Evolutionary conservation across 495 filamentous ascomycete species (phyloP).

Genomic region (Penicillium coprophilum): DNA sequence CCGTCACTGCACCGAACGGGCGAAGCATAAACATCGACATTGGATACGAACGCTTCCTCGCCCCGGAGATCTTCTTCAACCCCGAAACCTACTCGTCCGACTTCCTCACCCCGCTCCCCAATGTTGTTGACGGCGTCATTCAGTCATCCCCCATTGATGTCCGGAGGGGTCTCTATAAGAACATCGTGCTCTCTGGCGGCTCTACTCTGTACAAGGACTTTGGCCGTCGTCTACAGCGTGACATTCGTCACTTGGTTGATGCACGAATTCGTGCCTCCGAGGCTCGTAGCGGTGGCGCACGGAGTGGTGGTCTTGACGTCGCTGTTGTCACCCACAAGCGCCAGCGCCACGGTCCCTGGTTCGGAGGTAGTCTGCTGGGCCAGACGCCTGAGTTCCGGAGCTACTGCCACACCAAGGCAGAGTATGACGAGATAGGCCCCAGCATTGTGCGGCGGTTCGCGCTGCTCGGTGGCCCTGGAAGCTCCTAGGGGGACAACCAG

Average conservation of each 20-base stretch:
- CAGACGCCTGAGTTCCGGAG: slow-evolving; percentile 99
- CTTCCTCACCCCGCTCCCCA: slow-evolving; percentile 92
- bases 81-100: slow-evolving; percentile 98
- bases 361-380: slow-evolving; percentile 91
- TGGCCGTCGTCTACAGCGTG: slow-evolving; percentile 88
- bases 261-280: slow-evolving; percentile 87
- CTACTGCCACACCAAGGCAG: slow-evolving; percentile 98
- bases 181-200: slow-evolving; percentile 95
- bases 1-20: slow-evolving; percentile 82
- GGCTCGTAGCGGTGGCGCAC: slow-evolving; percentile 79
- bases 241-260: slow-evolving; percentile 94
- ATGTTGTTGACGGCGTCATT: slow-evolving; percentile 92
- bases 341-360: slow-evolving; percentile 97
- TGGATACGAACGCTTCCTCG: slow-evolving; percentile 96
- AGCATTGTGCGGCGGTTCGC: slow-evolving; percentile 96
- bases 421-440: slow-evolving; percentile 92
- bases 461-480: slow-evolving; percentile 87
- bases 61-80: slow-evolving; percentile 99
- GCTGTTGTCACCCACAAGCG: slow-evolving; percentile 95
- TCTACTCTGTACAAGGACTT: slow-evolving; percentile 98
- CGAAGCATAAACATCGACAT: slow-evolving; percentile 83
- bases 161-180: slow-evolving; percentile 96
- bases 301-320: slow-evolving; percentile 84
- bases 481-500: slow-evolving; percentile 37
- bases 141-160: slow-evolving; percentile 97